Conservation (phyloP, 208 protist species). For the Trypanosoma cruzi region DNA sequence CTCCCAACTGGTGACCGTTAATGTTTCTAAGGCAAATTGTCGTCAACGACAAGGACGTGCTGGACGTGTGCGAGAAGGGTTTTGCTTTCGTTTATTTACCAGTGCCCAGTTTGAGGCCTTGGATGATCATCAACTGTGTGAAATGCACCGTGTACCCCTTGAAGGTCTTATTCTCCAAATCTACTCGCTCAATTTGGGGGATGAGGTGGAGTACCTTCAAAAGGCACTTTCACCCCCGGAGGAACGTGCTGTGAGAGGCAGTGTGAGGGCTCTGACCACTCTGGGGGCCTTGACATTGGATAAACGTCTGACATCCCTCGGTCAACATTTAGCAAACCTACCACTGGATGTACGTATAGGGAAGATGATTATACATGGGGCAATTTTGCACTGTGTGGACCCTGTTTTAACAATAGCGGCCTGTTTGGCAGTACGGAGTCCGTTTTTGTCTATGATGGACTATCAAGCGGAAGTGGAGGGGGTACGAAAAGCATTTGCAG, state of each 20-base stretch:
- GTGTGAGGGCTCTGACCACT: constrained; percentile 81
- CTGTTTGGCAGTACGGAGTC: constrained; percentile 77
- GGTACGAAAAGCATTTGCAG: constrained; percentile 71
- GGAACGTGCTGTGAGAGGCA: constrained; percentile 81
- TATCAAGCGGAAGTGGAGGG: constrained; percentile 85
- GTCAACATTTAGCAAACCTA: constrained; percentile 90
- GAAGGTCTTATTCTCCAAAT: constrained; percentile 96
- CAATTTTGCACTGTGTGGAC: constrained; percentile 95
- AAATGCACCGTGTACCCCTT: constrained; percentile 96
- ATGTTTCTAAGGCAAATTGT: constrained; percentile 93
- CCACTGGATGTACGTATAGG: constrained; percentile 91
- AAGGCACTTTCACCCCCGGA: constrained; percentile 87
- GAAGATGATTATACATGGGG: constrained; percentile 97
- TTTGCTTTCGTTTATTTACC: constrained; percentile 96
- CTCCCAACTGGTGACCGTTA: constrained; percentile 87
- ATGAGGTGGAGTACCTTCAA: constrained; percentile 89
- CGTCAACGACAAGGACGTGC: constrained; percentile 96
- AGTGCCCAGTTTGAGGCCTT: constrained; percentile 79
- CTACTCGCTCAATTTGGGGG: constrained; percentile 84
- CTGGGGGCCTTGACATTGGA: constrained; percentile 84
- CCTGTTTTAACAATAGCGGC: constrained; percentile 97
- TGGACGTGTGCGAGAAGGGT: constrained; percentile 95
- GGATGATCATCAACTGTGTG: constrained; percentile 92
- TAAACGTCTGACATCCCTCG: constrained; percentile 92
- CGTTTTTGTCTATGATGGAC: constrained; percentile 93